Conservation (phyloP, 2,329 filamentous ascomycete species). For the Rachicladosporium sp. region DNA sequence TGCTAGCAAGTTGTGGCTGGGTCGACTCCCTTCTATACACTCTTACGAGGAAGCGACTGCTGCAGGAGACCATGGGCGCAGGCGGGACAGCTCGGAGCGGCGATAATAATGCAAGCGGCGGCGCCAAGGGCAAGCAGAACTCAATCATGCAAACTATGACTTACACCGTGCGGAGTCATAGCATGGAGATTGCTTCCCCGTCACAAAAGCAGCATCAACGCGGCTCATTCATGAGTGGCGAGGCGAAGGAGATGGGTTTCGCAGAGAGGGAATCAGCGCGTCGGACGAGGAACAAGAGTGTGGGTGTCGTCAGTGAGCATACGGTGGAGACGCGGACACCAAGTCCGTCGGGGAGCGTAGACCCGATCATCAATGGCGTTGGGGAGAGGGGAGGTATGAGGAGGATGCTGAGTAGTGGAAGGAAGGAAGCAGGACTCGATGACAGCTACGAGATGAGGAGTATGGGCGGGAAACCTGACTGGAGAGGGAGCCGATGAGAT, state of each 20-base stretch:
- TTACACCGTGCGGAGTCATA: conserved; percentile 5
- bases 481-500: no score
- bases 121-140: conserved; percentile 1
- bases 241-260: not conserved
- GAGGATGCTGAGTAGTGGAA: no score
- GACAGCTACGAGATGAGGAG: no score
- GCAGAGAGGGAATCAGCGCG: not conserved
- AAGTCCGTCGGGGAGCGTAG: conserved; percentile 3
- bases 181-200: not conserved
- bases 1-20: conserved; percentile 48
- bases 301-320: not conserved
- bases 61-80: conserved; percentile 26
- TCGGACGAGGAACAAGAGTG: conserved; percentile 2
- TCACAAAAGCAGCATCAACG: not conserved
- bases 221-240: not conserved
- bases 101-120: not conserved
- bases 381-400: no score
- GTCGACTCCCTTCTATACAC: conserved; percentile 48
- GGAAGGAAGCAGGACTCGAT: no score
- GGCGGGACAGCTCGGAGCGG: not conserved
- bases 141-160: conserved; percentile 4
- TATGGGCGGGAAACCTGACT: no score
- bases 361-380: conserved; percentile 1
- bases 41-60: conserved; percentile 42
- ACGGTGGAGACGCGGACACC: not conserved